These are phyloP conservation scores for Trypanosoma mega DNA, from an alignment of 208 protist genomes.

Conservation along the genomic window DNA sequence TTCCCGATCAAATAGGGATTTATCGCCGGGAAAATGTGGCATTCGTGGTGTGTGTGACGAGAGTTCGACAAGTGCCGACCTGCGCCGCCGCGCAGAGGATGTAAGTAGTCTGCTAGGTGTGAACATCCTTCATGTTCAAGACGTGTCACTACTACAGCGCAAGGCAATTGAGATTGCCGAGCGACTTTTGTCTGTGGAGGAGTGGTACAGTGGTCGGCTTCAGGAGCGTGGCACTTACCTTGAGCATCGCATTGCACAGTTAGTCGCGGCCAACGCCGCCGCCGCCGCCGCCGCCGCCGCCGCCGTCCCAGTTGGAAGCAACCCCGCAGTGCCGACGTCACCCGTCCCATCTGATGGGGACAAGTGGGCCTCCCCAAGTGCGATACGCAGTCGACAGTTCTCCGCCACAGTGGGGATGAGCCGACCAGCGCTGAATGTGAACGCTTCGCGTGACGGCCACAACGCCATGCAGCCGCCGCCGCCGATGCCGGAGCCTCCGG, in stretches of 20 bases:
- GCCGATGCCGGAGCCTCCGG: neutral
- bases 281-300: neutral
- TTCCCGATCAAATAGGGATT: conserved; percentile 3
- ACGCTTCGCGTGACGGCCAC: neutral
- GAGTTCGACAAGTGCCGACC: conserved; percentile 15
- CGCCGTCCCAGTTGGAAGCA: conserved; percentile 16
- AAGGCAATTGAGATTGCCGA: conserved; percentile 67
- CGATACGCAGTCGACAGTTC: conserved; percentile 3
- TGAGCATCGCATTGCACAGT: conserved; percentile 41
- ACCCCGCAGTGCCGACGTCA: conserved; percentile 7
- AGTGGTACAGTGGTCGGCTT: conserved; percentile 52
- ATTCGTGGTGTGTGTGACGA: neutral
- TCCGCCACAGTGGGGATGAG: neutral
- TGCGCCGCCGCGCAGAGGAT: conserved; percentile 48
- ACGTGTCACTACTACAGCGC: conserved; percentile 48
- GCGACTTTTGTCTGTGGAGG: conserved; percentile 39
- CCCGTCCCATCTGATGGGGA: neutral
- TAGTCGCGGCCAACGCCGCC: conserved; percentile 23
- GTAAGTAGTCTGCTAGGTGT: conserved; percentile 50
- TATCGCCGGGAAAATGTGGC: conserved; percentile 6
- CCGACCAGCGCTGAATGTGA: conserved; percentile 1
- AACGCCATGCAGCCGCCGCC: neutral
- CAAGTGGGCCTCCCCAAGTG: conserved; percentile 4
- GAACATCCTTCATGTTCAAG: conserved; percentile 52
- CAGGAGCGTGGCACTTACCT: conserved; percentile 45